Conservation (phyloP, 345 rosid species). For the Psidium friedrichsthalianum region DNA sequence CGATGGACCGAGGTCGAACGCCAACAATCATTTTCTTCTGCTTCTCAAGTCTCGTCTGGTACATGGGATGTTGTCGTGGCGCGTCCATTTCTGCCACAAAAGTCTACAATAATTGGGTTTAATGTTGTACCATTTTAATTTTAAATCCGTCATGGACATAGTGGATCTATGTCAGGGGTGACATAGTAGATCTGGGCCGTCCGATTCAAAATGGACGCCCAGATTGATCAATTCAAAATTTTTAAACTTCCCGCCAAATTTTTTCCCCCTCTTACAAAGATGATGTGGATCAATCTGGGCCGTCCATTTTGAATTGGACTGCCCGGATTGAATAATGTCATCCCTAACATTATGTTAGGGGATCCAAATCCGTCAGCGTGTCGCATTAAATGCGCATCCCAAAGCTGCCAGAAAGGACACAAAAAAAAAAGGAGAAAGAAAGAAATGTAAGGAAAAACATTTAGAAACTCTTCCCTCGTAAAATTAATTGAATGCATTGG, state of each 20-base stretch:
- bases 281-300: too few relatives aligned
- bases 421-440: neutral
- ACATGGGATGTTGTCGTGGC: neutral
- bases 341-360: too few relatives aligned
- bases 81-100: neutral
- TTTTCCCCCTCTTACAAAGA: too few relatives aligned
- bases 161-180: too few relatives aligned
- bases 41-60: neutral
- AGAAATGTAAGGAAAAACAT: neutral
- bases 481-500: neutral
- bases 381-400: neutral
- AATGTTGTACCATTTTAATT: neutral
- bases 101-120: neutral
- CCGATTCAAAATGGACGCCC: too few relatives aligned
- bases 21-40: neutral
- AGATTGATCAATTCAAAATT: too few relatives aligned
- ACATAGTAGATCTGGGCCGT: too few relatives aligned
- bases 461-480: neutral
- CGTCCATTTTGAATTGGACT: too few relatives aligned
- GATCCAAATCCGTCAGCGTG: too few relatives aligned
- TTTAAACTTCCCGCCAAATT: too few relatives aligned
- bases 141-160: too few relatives aligned
- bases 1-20: neutral
- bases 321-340: too few relatives aligned
- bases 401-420: neutral